Conservation (phyloP, 805 yeast genomes). For the Candida vartiovaarae region DNA sequence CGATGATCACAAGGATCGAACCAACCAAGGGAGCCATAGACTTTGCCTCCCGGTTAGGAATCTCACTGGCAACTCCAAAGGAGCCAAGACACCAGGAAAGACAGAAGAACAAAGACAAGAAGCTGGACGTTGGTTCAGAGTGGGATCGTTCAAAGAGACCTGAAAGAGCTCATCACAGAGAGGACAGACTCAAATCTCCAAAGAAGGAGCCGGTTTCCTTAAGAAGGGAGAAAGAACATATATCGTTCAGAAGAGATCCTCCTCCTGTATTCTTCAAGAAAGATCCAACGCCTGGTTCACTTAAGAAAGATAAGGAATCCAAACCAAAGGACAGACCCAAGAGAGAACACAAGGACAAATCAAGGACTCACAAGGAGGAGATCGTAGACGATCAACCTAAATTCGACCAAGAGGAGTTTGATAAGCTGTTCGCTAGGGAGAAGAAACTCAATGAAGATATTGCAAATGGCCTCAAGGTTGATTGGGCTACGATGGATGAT, state of each 20-base stretch:
- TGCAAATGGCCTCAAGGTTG: slow-evolving; percentile 12
- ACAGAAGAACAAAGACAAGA: slow-evolving; percentile 5
- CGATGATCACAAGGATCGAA: slow-evolving; percentile 7
- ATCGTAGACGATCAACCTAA: background rate
- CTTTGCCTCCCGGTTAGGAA: slow-evolving; percentile 21
- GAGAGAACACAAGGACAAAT: background rate
- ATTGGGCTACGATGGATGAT: slow-evolving; percentile 21
- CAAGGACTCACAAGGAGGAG: background rate
- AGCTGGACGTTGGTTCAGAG: slow-evolving; percentile 3
- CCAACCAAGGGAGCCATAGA: slow-evolving; percentile 18
- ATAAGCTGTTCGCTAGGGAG: slow-evolving; percentile 5
- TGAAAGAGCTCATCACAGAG: background rate
- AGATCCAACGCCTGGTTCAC: background rate
- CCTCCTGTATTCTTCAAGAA: background rate
- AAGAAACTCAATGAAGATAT: slow-evolving; percentile 10
- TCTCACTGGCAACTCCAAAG: slow-evolving; percentile 3
- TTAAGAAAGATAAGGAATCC: background rate
- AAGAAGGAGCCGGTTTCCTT: background rate
- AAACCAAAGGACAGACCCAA: background rate
- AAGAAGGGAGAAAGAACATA: background rate
- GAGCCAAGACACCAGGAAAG: slow-evolving; percentile 8
- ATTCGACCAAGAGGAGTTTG: slow-evolving; percentile 1
- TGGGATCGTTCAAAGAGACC: slow-evolving; percentile 11
- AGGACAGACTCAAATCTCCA: background rate
- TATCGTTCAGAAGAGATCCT: background rate